Evolutionary conservation across 129 eudicot species (phyloP), one percentile per base, ranked within the genome.

Genomic region (Gnaphalium uliginosum): DNA sequence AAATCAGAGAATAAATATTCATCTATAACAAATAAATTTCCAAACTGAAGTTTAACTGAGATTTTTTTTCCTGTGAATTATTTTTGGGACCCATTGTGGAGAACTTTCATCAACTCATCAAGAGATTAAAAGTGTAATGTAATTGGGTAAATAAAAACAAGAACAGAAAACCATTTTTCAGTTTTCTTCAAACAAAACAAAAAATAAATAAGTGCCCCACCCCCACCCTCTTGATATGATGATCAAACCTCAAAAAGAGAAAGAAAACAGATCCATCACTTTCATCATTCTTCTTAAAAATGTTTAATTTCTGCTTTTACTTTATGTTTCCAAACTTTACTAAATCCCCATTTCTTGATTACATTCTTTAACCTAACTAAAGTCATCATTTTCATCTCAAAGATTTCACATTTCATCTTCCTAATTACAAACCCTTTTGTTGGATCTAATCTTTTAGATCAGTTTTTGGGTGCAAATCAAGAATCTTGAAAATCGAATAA

Each of bases 211-310:
- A 73, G 26, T 37, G 29, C 50, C 50, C 25, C 61, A 1, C 19
- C 39, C 67, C 26, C 74, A 17, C 71, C 54, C 37, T 54, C 68
- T 68, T 76, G 73, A 68, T 69, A 76, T 56, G 46, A 76, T 68
- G 68, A 76, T 76, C 53, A 66, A 76, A 35, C 53, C 33, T 32
- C 50, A 56, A 57, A 57, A 57, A 68, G 60, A 77, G 59, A 54
- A n/a, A 21, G 22, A 21, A 56, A 23, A 68, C 76, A 33, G 39
- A 33, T 35, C 41, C 41, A 35, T 35, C 41, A 72, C 67, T 72
- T 72, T 72, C 76, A 72, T 46, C 68, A 35, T 65, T 66, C 58
- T 33, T 57, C 69, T 43, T 24, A 24, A 67, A 67, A 54, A 26
- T 39, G 41, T 46, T 57, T 58, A 43, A 43, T 43, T 43, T 43